A percentile compares a stretch with the other conserved stretches of the same genome.
phyloP scores from a whole-genome alignment of 306 rosid genomes.

The Cicer yamashitae region DNA sequence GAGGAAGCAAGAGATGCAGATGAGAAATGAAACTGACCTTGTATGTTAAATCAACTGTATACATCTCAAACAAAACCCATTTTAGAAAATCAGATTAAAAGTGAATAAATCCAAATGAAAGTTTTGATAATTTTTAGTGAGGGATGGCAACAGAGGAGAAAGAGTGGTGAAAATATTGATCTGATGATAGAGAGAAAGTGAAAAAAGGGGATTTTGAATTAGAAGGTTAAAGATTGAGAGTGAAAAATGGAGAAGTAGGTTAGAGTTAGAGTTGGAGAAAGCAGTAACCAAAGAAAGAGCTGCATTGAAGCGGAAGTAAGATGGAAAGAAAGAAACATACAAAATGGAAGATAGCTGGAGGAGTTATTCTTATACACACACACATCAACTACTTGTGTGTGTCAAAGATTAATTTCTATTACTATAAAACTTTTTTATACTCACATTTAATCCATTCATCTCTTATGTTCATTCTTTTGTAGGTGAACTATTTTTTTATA shows the following conservation, averaged over 20 bases:
- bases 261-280: slow-evolving; percentile 33
- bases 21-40: slow-evolving; percentile 56
- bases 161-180: slow-evolving; percentile 41
- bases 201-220: slow-evolving; percentile 36
- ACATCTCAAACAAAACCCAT: slow-evolving; percentile 47
- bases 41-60: slow-evolving; percentile 37
- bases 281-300: slow-evolving; percentile 46
- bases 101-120: slow-evolving; percentile 38
- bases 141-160: not conserved
- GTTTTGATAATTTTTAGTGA: slow-evolving; percentile 31
- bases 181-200: slow-evolving; percentile 42
- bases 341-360: slow-evolving; percentile 35
- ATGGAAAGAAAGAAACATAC: slow-evolving; percentile 28
- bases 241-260: slow-evolving; percentile 46
- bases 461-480: no score
- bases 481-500: no score
- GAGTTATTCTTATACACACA: not conserved
- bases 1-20: slow-evolving; percentile 36
- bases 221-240: slow-evolving; percentile 46
- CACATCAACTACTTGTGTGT: not conserved
- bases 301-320: slow-evolving; percentile 44
- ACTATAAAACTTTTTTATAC: not conserved
- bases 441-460: no score
- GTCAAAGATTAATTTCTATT: no score
- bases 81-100: slow-evolving; percentile 44